phyloP scores from a whole-genome alignment of 1,284 basidiomycete genomes.

The Erythrobasidium hasegawianum region DNA sequence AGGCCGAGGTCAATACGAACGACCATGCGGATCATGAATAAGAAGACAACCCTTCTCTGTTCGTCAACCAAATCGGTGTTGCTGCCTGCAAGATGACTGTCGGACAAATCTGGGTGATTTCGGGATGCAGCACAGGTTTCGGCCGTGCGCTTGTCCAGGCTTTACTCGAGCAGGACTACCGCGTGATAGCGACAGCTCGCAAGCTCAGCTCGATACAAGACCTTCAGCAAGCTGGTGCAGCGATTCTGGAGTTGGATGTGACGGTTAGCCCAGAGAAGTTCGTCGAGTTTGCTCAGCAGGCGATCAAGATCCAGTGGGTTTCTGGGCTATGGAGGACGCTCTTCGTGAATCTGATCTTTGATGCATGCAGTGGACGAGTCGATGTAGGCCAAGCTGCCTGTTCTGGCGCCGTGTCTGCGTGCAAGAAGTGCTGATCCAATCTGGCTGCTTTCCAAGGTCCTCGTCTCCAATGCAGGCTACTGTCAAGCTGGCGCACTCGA shows the following conservation, averaged over 20 bases:
- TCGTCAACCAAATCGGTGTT: too few relatives aligned
- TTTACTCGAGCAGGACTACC: constrained; percentile 6
- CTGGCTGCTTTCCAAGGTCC: constrained; percentile 9
- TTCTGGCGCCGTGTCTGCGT: background rate
- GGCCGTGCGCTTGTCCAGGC: constrained; percentile 19
- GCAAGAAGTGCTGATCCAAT: background rate
- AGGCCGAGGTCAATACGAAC: too few relatives aligned
- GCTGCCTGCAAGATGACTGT: too few relatives aligned
- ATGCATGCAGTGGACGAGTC: background rate
- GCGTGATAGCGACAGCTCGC: constrained; percentile 26
- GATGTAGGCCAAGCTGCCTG: constrained; percentile 11
- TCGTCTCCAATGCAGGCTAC: constrained; percentile 29
- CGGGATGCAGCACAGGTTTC: constrained; percentile 26
- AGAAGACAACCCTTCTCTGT: too few relatives aligned
- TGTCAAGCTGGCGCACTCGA: constrained; percentile 23
- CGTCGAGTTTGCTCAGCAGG: constrained; percentile 11
- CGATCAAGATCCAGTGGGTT: constrained; percentile 8
- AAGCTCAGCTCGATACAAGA: constrained; percentile 14
- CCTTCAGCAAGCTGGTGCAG: constrained; percentile 10
- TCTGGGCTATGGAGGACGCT: too few relatives aligned
- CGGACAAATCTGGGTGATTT: background rate
- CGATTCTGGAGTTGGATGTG: constrained; percentile 14
- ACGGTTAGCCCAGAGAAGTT: constrained; percentile 8
- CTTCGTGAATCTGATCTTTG: background rate
- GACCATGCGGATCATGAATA: too few relatives aligned